Evolutionary conservation across 805 yeast species (phyloP), one percentile per base, ranked within the genome.

Genomic region (Starmera quercuum): DNA sequence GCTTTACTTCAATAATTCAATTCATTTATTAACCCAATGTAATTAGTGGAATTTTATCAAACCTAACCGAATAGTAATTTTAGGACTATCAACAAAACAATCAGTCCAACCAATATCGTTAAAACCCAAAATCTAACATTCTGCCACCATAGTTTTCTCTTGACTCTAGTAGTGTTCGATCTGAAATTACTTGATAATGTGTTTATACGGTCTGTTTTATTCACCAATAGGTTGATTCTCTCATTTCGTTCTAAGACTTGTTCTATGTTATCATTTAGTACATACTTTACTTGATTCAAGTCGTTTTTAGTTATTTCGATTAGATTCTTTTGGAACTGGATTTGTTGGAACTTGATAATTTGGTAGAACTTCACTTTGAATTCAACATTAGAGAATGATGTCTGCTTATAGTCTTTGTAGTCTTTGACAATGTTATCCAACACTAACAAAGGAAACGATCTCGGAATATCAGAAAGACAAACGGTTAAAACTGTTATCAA

Each of bases 251-350:
- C 68, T 43, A 77, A 51, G 2, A 77, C 63, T 45, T 70, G 73
- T 42, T 72, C 78, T 35, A 78, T 73, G 42, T 77, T 77, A 33
- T 74, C 77, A 42, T 72, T 68, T 78, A 77, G 68, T 31, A 77
- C 51, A 26, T 63, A 65, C 35, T 75, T 61, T 6, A 77, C 75
- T 45, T 75, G 77, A 26, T 67, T 67, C 5, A 75, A 64, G 31
- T 77, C 82, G 32, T 63, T 68, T 31, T 62, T 66, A 5, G 69
- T 71, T 7, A 63, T 31, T 37, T 65, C 38, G n/a, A 43, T 12
- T 8, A 39, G 28, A 41, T 50, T 18, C 54, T 36, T 26, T 52
- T 61, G 37, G 49, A 59, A 47, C 37, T 67, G 67, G 48, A 56
- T 41, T 44, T 75, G 81, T 44, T 75, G 78, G 31, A 59, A 58